Base-by-base conservation (phyloP, 257 asterid species). In the Cinchona pubescens region DNA sequence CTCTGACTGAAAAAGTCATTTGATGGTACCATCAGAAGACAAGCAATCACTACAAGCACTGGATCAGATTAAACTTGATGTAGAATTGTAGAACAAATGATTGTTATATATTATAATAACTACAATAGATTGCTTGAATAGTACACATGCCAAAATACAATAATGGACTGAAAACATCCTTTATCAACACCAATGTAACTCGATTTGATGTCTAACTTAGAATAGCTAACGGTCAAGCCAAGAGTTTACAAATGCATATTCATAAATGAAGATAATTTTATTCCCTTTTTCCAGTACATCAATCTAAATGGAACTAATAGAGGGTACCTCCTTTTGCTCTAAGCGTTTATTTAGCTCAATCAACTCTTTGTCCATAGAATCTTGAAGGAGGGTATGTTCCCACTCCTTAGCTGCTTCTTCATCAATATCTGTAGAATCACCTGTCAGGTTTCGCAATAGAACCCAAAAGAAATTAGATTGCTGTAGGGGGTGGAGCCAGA, bases 301-400 rank as follows among this genome's bases (percentile, higher is more conserved):
- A 70, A 32, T 45, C 18, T 55, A 68, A 15, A 64, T 73, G 46
- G 67, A 72, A 70, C 62, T 45, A 73, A 53, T 67, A 76, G 29
- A 35, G 42, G 15, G 48, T 84, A 90, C 97, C 98, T 95, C 97
- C 88, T 95, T 95, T 86, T 88, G 90, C 88, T 93, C 97, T 80
- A 95, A 81, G 73, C 91, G 94, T 67, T 85, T 83, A 85, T 91
- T 95, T 83, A 95, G 80, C 84, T 95, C 98, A 63, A 70, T 76
- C 85, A 95, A 83, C 86, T 95, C 96, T 85, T 95, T 92, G 87
- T 93, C 99, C 97, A 95, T 78, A 48, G 87, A 89, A 79, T 87
- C 95, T 88, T 93, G 99, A 85, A 92, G 79, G 83, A 91, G 91
- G 66, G 92, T 87, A 85, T 95, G 99, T 82, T 95, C 99, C 95